phyloP scores from a whole-genome alignment of 495 filamentous ascomycete species.

The Aspergillus sparsus region DNA sequence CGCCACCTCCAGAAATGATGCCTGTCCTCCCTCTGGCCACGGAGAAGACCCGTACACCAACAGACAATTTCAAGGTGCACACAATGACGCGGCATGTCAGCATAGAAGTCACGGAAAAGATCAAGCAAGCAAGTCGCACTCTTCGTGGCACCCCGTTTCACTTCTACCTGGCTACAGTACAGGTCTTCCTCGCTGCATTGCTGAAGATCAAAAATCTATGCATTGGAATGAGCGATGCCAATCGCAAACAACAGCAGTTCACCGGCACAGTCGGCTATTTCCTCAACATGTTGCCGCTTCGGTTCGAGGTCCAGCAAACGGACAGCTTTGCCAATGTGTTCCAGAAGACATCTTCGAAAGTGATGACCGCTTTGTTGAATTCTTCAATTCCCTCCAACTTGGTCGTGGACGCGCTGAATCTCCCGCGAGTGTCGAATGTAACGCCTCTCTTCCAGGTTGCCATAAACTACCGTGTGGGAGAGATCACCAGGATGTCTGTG shows the following conservation, averaged over 20 bases:
- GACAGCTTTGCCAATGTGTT: constrained; percentile 37
- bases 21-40: constrained; percentile 4
- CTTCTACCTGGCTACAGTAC: constrained; percentile 10
- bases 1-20: neutral
- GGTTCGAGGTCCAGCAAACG: constrained; percentile 30
- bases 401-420: constrained; percentile 27
- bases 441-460: constrained; percentile 35
- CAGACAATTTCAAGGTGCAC: neutral
- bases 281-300: constrained; percentile 46
- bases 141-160: constrained; percentile 12
- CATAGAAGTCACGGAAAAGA: neutral
- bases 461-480: constrained; percentile 30
- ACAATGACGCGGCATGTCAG: neutral
- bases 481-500: constrained; percentile 7
- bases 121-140: neutral
- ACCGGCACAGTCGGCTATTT: constrained; percentile 41
- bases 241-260: constrained; percentile 30
- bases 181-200: neutral
- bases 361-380: constrained; percentile 24
- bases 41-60: neutral
- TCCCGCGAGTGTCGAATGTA: constrained; percentile 18
- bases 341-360: constrained; percentile 16
- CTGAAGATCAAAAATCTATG: constrained; percentile 1
- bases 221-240: constrained; percentile 41
- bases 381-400: constrained; percentile 28